Conservation (phyloP, 2,329 filamentous ascomycete species). For the Venturia nashicola region DNA sequence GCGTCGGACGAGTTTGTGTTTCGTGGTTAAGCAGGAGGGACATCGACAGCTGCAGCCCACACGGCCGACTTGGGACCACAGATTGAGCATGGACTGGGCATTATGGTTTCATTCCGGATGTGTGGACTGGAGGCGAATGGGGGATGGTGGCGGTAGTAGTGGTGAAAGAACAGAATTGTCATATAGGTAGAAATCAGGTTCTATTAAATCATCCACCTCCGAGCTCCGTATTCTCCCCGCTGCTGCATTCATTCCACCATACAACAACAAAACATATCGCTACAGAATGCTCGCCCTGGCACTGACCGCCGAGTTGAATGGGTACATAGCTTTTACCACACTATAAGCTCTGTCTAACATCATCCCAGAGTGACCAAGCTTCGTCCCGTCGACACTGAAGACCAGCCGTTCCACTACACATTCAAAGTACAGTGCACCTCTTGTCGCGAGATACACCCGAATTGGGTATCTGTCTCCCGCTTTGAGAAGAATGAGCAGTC, state of each 20-base stretch:
- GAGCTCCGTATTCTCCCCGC: background rate
- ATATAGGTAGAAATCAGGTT: too few relatives aligned
- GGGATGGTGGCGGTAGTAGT: background rate
- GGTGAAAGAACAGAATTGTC: background rate
- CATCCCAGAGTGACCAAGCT: slow-evolving; percentile 74
- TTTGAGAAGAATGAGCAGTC: slow-evolving; percentile 79
- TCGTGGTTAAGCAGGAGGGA: slow-evolving; percentile 42
- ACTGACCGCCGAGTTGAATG: slow-evolving; percentile 56
- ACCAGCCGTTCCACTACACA: slow-evolving; percentile 85
- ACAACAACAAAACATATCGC: background rate
- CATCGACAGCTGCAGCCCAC: slow-evolving; percentile 39
- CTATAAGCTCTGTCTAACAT: slow-evolving; percentile 5
- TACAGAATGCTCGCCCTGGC: slow-evolving; percentile 33
- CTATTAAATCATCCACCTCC: too few relatives aligned
- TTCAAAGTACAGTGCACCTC: slow-evolving; percentile 99
- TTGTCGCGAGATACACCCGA: slow-evolving; percentile 81
- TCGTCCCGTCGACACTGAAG: slow-evolving; percentile 68
- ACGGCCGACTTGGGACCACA: slow-evolving; percentile 5
- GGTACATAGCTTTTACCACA: slow-evolving; percentile 35
- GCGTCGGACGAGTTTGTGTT: slow-evolving; percentile 29
- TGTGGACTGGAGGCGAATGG: background rate
- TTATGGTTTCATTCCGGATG: background rate
- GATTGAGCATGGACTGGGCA: slow-evolving; percentile 4
- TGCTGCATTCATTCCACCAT: background rate
- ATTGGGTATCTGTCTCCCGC: slow-evolving; percentile 73